These are phyloP conservation scores for Metarhizium sp. DNA, from an alignment of 2,329 filamentous ascomycete species.

Conservation along the genomic window DNA sequence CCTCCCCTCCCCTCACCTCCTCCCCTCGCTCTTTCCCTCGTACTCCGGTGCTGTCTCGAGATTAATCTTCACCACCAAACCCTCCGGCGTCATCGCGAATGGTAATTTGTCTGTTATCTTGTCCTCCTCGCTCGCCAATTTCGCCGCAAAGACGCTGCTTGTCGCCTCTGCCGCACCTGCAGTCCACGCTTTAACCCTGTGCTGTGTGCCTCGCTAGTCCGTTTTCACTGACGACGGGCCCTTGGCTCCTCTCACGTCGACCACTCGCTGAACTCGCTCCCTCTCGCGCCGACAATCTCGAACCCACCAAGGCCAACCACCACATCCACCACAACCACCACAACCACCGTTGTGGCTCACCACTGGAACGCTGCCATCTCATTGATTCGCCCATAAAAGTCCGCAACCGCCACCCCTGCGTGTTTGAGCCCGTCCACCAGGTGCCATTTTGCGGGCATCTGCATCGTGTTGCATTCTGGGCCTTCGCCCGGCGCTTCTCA, in stretches of 20 bases:
- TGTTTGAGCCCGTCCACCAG: slow-evolving; percentile 1
- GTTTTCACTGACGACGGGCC: slow-evolving; percentile 2
- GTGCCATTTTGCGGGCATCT: slow-evolving; percentile 4
- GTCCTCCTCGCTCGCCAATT: neutral
- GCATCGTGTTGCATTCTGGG: slow-evolving; percentile 6
- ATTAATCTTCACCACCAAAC: neutral
- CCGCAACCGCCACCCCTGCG: slow-evolving; percentile 6
- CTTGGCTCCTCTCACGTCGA: neutral
- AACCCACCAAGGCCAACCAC: neutral
- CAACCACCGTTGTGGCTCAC: slow-evolving; percentile 1
- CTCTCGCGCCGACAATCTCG: slow-evolving; percentile 2
- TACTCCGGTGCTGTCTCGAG: neutral
- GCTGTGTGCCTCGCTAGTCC: slow-evolving; percentile 4
- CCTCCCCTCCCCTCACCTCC: slow-evolving; percentile 3
- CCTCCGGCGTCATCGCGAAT: neutral
- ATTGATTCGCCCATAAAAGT: slow-evolving; percentile 5
- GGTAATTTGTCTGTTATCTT: neutral
- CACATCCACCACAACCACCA: neutral
- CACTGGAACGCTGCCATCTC: slow-evolving; percentile 5
- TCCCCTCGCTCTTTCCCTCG: neutral
- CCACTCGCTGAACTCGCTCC: slow-evolving; percentile 1
- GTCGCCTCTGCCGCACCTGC: neutral
- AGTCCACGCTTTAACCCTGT: neutral
- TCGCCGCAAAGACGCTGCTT: neutral
- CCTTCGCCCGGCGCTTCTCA: slow-evolving; percentile 4